Evolutionary conservation across 179 eudicot genomes (phyloP).

Genomic region (Silene vulgaris): DNA sequence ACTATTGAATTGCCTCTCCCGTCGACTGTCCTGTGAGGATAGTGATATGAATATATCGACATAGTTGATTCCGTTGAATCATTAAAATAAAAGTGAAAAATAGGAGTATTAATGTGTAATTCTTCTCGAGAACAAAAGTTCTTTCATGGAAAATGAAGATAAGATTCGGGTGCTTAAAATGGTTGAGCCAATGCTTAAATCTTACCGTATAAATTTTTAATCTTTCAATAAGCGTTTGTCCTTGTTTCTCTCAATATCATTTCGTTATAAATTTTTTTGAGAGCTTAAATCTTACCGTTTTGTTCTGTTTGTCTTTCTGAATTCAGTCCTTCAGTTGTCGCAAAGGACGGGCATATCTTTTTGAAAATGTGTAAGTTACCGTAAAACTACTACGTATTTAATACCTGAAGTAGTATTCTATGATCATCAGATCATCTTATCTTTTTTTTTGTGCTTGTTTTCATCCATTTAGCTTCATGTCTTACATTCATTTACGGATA

Average conservation of each 20-base stretch:
- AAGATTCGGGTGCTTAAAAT: too few relatives aligned
- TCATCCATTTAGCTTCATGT: background rate
- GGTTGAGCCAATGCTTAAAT: too few relatives aligned
- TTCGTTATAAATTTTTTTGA: background rate
- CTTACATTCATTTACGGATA: too few relatives aligned
- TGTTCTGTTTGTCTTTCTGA: slow-evolving; percentile 16
- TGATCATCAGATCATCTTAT: background rate
- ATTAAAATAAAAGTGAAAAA: too few relatives aligned
- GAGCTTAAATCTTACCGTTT: background rate
- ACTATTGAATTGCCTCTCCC: too few relatives aligned
- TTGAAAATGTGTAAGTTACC: slow-evolving; percentile 39
- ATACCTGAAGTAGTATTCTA: background rate
- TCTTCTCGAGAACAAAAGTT: too few relatives aligned
- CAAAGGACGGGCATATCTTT: slow-evolving; percentile 42
- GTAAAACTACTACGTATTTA: background rate
- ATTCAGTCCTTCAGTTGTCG: slow-evolving; percentile 40
- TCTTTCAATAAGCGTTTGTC: background rate
- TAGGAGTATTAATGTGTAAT: too few relatives aligned
- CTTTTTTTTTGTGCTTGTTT: background rate
- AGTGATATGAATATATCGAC: too few relatives aligned
- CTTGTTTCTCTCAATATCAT: background rate
- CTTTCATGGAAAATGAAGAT: too few relatives aligned
- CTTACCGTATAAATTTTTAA: background rate
- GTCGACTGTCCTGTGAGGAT: too few relatives aligned
- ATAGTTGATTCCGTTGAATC: too few relatives aligned